Base-by-base conservation (phyloP, 345 rosid species). In the Adansonia digitata region DNA sequence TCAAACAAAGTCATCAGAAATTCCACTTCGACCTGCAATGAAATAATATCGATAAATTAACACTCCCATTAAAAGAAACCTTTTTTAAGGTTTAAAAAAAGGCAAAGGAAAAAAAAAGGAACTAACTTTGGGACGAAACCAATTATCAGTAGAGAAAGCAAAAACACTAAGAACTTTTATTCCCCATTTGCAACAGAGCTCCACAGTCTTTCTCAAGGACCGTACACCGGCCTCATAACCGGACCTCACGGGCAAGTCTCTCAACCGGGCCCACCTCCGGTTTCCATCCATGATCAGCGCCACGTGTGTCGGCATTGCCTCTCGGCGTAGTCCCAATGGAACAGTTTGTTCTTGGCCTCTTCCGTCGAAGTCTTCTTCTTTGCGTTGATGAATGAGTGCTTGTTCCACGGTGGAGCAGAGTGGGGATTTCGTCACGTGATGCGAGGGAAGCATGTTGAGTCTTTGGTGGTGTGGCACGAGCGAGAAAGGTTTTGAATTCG, bases 131-230 rank as follows among this genome's bases (percentile, higher is more conserved):
- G 85, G 81, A 12, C 79, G 79, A 67, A 74, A 49, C 79, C 81
- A 83, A 57, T 82, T 80, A 2, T 83, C 79, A 48, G n/a, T 52
- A 45, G 81, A 80, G 79, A 74, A 80, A 34, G 83, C 83, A 24
- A 82, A 82, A 52, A 79, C 72, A 2, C 70, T 64, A 11, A 77
- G 67, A 31, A 71, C 78, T 42, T 34, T 69, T 60, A 82, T 77
- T 29, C 81, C 78, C 78, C 74, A 77, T 59, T 71, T 42, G 71
- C 46, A 76, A 61, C 82, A 77, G 59, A 79, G 77, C 66, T 77
- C 74, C 34, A 74, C 66, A 12, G 77, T 15, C 71, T 12, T 15
- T 61, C 45, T 76, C 59, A 77, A 63, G 4, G 80, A 69, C 67
- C 71, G 37, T 0, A 79, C 71, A 14, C 82, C 78, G 2, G 82